phyloP scores from a whole-genome alignment of 2,329 filamentous ascomycete species.

The Zymoseptoria tritici region DNA sequence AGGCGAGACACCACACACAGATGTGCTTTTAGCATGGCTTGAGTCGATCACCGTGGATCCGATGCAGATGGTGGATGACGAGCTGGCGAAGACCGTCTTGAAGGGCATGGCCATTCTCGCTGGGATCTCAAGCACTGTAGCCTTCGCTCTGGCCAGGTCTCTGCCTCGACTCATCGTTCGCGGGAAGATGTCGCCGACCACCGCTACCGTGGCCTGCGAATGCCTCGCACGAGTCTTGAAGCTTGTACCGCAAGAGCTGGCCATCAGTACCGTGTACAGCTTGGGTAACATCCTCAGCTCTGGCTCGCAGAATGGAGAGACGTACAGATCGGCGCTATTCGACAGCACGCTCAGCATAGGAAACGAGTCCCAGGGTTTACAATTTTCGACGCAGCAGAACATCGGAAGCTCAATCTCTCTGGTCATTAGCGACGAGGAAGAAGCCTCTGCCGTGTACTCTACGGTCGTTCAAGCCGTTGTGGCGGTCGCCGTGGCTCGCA shows the following conservation, averaged over 20 bases:
- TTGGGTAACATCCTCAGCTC: conserved; percentile 92
- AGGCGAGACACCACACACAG: conserved; percentile 52
- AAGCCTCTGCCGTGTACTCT: conserved; percentile 66
- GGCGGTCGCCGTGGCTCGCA: conserved; percentile 71
- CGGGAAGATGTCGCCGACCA: conserved; percentile 60
- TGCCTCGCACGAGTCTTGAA: conserved; percentile 76
- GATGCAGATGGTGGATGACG: conserved; percentile 72
- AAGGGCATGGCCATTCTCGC: conserved; percentile 77
- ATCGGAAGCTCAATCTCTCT: conserved; percentile 72
- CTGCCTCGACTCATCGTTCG: conserved; percentile 85
- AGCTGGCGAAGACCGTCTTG: conserved; percentile 69
- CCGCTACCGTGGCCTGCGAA: conserved; percentile 70
- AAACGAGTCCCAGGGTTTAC: conserved; percentile 1
- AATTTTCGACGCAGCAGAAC: conserved; percentile 21
- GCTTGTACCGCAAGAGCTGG: conserved; percentile 78
- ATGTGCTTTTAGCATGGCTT: conserved; percentile 75
- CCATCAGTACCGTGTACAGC: conserved; percentile 92
- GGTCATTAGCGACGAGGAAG: conserved; percentile 66
- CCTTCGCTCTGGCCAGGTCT: conserved; percentile 67
- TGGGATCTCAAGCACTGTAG: conserved; percentile 62
- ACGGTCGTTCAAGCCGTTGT: conserved; percentile 96
- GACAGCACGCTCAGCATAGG: conserved; percentile 37
- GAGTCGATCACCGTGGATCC: conserved; percentile 73
- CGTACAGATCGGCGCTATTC: conserved; percentile 37
- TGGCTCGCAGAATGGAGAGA: conserved; percentile 48